Evolutionary conservation across 2,329 filamentous ascomycete genomes (phyloP).

Genomic region (Rutstroemia sp.): DNA sequence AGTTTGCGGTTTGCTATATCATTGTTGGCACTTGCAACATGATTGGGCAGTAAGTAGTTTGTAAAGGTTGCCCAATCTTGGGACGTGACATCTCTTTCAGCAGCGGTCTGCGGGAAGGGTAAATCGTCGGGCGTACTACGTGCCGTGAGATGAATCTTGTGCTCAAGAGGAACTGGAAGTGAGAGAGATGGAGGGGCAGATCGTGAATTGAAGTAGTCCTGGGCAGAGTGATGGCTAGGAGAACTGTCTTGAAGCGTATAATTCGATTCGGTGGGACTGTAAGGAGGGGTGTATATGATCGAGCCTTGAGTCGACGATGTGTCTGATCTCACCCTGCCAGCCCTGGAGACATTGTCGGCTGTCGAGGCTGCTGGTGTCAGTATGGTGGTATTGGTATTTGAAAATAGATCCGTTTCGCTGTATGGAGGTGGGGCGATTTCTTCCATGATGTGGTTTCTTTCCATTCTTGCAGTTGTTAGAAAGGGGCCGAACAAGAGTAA

Average conservation of each 20-base stretch:
- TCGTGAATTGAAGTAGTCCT: constrained; percentile 24
- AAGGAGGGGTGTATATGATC: constrained; percentile 23
- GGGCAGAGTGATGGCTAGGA: constrained; percentile 10
- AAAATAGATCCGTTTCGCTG: constrained; percentile 49
- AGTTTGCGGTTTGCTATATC: constrained; percentile 43
- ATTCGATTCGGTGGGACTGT: constrained; percentile 18
- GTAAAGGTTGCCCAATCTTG: constrained; percentile 55
- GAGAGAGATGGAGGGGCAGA: constrained; percentile 29
- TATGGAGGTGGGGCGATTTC: constrained; percentile 44
- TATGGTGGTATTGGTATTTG: constrained; percentile 30
- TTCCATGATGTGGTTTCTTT: background rate
- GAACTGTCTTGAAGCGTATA: constrained; percentile 9
- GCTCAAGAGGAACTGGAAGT: constrained; percentile 6
- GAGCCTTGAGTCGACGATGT: constrained; percentile 18
- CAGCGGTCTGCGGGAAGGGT: constrained; percentile 13
- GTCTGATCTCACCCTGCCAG: constrained; percentile 11
- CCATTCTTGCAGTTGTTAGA: background rate
- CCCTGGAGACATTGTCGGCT: constrained; percentile 33
- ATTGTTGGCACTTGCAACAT: constrained; percentile 38
- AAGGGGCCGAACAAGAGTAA: background rate
- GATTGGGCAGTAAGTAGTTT: constrained; percentile 47
- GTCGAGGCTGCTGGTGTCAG: constrained; percentile 21
- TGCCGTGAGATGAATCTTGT: constrained; percentile 14
- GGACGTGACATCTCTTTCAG: constrained; percentile 37
- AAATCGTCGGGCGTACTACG: constrained; percentile 17